phyloP scores from a whole-genome alignment of 2,329 filamentous ascomycete species.

The Xylariales sp. region DNA sequence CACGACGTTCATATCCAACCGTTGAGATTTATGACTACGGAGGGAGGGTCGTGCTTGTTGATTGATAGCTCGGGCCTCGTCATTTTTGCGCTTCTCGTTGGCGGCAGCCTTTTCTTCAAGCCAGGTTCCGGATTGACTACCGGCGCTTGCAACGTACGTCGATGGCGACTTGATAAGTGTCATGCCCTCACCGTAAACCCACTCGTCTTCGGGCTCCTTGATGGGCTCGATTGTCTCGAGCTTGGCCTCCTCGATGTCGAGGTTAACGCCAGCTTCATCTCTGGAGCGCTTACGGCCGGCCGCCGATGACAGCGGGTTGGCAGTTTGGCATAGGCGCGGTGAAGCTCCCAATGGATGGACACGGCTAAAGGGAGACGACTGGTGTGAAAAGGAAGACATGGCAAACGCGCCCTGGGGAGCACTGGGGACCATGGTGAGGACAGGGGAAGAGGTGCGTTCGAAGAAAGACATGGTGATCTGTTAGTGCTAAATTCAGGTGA shows the following conservation, averaged over 20 bases:
- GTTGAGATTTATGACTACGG: conserved; percentile 75
- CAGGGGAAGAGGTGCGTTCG: conserved; percentile 53
- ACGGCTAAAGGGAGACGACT: conserved; percentile 49
- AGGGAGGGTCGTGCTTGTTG: conserved; percentile 65
- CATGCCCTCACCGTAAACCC: conserved; percentile 79
- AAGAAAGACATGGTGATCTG: conserved; percentile 53
- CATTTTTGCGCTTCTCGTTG: conserved; percentile 58
- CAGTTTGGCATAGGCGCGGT: conserved; percentile 49
- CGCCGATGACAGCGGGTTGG: conserved; percentile 54
- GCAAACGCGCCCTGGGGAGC: conserved; percentile 56
- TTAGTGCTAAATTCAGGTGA: conserved; percentile 49
- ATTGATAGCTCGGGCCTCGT: conserved; percentile 56
- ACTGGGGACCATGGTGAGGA: conserved; percentile 58
- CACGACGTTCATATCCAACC: conserved; percentile 59
- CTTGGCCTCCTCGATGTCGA: conserved; percentile 63
- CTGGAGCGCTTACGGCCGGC: conserved; percentile 81
- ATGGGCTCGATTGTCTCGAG: conserved; percentile 53
- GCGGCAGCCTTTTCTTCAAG: conserved; percentile 72
- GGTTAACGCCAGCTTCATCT: conserved; percentile 76
- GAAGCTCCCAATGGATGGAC: conserved; percentile 52
- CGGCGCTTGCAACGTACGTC: conserved; percentile 69
- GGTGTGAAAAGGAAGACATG: conserved; percentile 55
- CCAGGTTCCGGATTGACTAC: conserved; percentile 78
- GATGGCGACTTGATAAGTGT: conserved; percentile 73
- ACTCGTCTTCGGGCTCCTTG: conserved; percentile 71